A percentile compares a stretch with the other conserved stretches of the same genome.
These are phyloP conservation scores for Hypoxylon rickii DNA, from an alignment of 495 filamentous ascomycete species.

Conservation along the genomic window DNA sequence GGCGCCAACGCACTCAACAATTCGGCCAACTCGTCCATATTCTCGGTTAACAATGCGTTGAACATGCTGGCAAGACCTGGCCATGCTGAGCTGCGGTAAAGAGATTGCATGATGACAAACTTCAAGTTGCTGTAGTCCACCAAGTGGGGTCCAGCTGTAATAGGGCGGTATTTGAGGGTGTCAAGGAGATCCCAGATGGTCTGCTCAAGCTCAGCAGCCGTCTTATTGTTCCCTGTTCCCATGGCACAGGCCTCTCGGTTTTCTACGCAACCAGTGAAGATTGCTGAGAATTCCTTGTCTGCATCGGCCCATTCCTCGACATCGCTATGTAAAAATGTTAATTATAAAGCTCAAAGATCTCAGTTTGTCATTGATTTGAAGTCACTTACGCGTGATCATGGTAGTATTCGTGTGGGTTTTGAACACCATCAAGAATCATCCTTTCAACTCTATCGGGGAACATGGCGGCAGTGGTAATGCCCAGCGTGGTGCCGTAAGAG, in stretches of 20 bases:
- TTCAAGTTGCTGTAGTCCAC: slow-evolving; percentile 38
- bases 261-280: slow-evolving; percentile 40
- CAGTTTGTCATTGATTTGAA: too few species aligned
- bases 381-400: slow-evolving; percentile 27
- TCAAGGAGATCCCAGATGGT: slow-evolving; percentile 38
- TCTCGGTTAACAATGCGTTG: slow-evolving; percentile 29
- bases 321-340: slow-evolving; percentile 10
- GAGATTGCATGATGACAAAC: slow-evolving; percentile 19
- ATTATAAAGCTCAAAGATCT: too few species aligned
- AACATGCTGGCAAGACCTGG: slow-evolving; percentile 28
- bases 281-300: slow-evolving; percentile 40
- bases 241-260: slow-evolving; percentile 38
- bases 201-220: slow-evolving; percentile 42
- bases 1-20: neutral
- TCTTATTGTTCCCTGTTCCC: slow-evolving; percentile 33
- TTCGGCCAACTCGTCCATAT: neutral
- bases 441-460: slow-evolving; percentile 52
- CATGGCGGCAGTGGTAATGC: slow-evolving; percentile 48
- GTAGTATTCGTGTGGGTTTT: slow-evolving; percentile 49
- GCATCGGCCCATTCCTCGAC: slow-evolving; percentile 37
- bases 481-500: slow-evolving; percentile 51
- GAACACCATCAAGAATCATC: slow-evolving; percentile 49
- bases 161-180: slow-evolving; percentile 34
- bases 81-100: slow-evolving; percentile 36
- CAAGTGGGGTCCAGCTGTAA: slow-evolving; percentile 18